These are phyloP conservation scores for Talaromyces sp. DNA, from an alignment of 2,329 filamentous ascomycete species.

Conservation along the genomic window DNA sequence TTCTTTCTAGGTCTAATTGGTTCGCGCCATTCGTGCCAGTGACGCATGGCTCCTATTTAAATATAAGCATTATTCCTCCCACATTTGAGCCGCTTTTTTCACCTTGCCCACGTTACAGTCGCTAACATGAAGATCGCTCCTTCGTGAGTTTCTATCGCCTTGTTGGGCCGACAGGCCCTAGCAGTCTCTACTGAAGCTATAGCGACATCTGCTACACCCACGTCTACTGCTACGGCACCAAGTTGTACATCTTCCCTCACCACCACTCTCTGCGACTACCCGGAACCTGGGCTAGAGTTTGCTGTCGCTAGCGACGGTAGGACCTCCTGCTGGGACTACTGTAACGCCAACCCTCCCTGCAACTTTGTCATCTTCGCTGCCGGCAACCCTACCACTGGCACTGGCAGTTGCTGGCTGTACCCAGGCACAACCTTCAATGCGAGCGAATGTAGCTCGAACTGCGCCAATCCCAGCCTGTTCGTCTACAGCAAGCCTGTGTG, in stretches of 20 bases:
- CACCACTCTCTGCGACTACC: conserved; percentile 23
- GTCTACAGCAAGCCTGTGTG: conserved; percentile 22
- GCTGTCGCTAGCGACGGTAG: conserved; percentile 19
- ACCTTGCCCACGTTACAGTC: conserved; percentile 5
- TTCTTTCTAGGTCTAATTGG: too few species aligned
- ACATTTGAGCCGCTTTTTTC: too few species aligned
- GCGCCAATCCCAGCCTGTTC: conserved; percentile 14
- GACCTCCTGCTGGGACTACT: conserved; percentile 24
- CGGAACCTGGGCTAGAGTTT: conserved; percentile 14
- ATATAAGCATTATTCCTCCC: too few species aligned
- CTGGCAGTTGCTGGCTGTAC: conserved; percentile 25
- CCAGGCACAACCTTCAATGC: conserved; percentile 21
- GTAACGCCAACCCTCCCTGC: conserved; percentile 23
- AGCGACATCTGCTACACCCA: conserved; percentile 13
- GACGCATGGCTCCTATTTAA: too few species aligned
- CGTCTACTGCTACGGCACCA: conserved; percentile 16
- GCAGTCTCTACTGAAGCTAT: conserved; percentile 12
- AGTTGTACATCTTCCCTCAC: conserved; percentile 22
- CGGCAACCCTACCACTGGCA: conserved; percentile 22
- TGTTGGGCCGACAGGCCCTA: conserved; percentile 15
- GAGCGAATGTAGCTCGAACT: conserved; percentile 16
- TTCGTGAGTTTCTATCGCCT: conserved; percentile 17
- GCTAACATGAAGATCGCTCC: conserved; percentile 19
- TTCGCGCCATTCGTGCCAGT: too few species aligned
- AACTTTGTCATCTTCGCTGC: conserved; percentile 24